Evolutionary conservation across 352 stramenopile genomes (phyloP).

Genomic region (Phytophthora boehmeriae): DNA sequence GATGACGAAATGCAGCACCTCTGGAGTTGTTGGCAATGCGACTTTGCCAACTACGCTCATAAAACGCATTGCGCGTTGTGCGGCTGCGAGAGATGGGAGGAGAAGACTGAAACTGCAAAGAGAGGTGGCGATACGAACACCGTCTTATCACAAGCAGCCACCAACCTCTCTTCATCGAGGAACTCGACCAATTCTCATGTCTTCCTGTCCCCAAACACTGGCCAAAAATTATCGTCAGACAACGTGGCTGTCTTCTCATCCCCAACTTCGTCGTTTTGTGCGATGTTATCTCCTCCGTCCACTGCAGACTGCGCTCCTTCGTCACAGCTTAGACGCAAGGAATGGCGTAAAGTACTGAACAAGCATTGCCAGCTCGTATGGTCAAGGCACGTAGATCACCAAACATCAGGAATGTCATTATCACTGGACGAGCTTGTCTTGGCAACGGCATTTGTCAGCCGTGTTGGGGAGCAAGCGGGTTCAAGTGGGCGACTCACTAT

Average conservation of each 20-base stretch:
- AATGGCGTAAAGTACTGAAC: conserved; percentile 41
- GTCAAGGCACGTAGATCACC: conserved; percentile 12
- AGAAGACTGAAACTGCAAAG: conserved; percentile 26
- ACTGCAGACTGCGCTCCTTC: not conserved
- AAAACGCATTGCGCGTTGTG: conserved; percentile 58
- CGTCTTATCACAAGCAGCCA: conserved; percentile 31
- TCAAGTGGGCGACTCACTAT: conserved; percentile 31
- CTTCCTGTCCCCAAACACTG: conserved; percentile 15
- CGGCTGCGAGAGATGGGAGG: conserved; percentile 38
- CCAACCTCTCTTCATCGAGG: conserved; percentile 32
- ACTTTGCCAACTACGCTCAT: conserved; percentile 69
- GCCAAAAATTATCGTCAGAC: not conserved
- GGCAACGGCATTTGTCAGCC: conserved; percentile 49
- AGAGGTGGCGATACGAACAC: conserved; percentile 10
- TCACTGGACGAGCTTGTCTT: conserved; percentile 31
- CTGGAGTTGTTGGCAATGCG: conserved; percentile 59
- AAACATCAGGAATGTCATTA: not conserved
- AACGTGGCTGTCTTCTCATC: not conserved
- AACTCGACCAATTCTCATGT: conserved; percentile 23
- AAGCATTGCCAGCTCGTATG: conserved; percentile 41
- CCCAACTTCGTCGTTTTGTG: conserved; percentile 2
- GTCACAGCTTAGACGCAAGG: conserved; percentile 32
- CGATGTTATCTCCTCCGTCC: not conserved
- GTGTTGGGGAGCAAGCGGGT: conserved; percentile 24
- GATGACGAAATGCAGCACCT: conserved; percentile 57